Base-by-base conservation (phyloP, 352 stramenopile genomes). In the Halophytophthora batemanensis region DNA sequence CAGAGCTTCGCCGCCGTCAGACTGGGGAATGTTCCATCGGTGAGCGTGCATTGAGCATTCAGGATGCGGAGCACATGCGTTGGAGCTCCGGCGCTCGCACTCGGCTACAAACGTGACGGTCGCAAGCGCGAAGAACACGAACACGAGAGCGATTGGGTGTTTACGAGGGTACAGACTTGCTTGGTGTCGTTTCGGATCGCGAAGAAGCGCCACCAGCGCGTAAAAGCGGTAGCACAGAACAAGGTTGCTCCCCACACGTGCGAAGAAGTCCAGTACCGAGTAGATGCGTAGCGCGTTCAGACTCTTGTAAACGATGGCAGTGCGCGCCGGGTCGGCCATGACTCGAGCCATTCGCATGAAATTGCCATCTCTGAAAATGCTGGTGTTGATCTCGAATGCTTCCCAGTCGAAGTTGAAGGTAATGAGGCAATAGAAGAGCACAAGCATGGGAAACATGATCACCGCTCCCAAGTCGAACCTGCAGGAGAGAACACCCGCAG, bases 401-500 rank as follows among this genome's bases (percentile, higher is more conserved):
- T 6, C 28, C 0, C 50, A 55, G 34, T 72, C 59, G 25, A 76
- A 68, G 1, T 18, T 63, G 25, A 72, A 72, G 29, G 14, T 58
- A 0, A 38, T 50, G 2, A 62, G 28, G 17, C 55, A 62, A 25
- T 70, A 68, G 2, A 55, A 23, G 6, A 76, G 4, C 3, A 51
- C 46, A 10, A 68, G 33, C 38, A 72, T 61, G 0, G 59, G 63
- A 38, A 39, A 72, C 3, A 36, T 46, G 10, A 74, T 23, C 1
- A 44, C 45, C 18, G 71, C 45, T 0, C 64, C 11, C 18, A 68
- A 45, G 39, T 71, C 65, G 58, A 71, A 75, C 11, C 61, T 69
- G 21, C 13, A 54, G 17, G 12, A 46, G 29, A 23, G 35, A 23
- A 25, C 8, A 8, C 25, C 25, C 25, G 8, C 25, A 31, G 22